phyloP scores from a whole-genome alignment of 805 yeast genomes.

The Ogataea parapolymorpha region DNA sequence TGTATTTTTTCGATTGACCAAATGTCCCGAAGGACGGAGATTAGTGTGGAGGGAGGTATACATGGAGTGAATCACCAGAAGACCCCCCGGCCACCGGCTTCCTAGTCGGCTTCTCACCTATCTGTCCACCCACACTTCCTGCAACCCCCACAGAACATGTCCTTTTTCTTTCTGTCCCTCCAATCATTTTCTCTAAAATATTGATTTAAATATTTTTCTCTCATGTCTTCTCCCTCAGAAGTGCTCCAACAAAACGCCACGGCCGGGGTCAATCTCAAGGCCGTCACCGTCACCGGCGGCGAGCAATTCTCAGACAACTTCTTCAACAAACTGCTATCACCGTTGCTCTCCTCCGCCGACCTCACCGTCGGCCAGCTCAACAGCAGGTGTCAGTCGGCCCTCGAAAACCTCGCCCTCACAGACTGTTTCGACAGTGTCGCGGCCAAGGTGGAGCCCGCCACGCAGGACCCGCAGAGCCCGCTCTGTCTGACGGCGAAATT shows the following conservation, averaged over 20 bases:
- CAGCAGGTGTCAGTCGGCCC: constrained; percentile 17
- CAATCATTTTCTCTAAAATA: background rate
- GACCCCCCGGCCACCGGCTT: background rate
- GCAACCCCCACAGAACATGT: background rate
- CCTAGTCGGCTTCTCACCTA: background rate
- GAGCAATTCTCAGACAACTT: constrained; percentile 36
- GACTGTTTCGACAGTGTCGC: constrained; percentile 28
- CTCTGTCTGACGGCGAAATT: constrained; percentile 34
- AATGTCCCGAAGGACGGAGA: constrained; percentile 71
- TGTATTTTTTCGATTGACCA: constrained; percentile 99
- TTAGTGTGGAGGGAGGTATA: background rate
- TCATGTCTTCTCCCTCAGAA: constrained; percentile 12
- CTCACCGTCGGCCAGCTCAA: constrained; percentile 44
- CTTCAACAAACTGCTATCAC: constrained; percentile 43
- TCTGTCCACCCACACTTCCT: background rate
- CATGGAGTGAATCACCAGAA: background rate
- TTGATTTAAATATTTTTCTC: background rate
- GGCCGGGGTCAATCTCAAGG: constrained; percentile 28
- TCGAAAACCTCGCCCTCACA: constrained; percentile 25
- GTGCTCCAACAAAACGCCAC: constrained; percentile 17
- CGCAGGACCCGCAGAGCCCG: constrained; percentile 7
- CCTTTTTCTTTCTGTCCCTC: background rate
- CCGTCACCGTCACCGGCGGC: constrained; percentile 32
- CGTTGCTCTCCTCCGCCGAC: constrained; percentile 36
- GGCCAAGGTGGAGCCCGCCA: constrained; percentile 19